These are phyloP conservation scores for Piper betle DNA, from an alignment of 164 flowering plant species.

Conservation along the genomic window DNA sequence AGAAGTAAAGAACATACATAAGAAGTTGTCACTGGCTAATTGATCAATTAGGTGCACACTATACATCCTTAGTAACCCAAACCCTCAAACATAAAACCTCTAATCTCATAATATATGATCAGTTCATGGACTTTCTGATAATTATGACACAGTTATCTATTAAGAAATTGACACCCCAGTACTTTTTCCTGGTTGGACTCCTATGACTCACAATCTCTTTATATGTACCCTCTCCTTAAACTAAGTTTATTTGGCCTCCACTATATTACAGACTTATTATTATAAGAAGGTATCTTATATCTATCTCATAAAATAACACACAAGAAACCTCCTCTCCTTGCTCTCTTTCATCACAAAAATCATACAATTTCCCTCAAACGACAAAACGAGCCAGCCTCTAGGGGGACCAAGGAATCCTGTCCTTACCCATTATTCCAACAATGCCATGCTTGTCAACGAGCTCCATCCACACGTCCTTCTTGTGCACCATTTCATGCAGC, in stretches of 20 bases:
- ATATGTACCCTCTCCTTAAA: neutral
- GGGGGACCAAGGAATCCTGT: slow-evolving; percentile 25
- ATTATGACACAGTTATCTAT: no score
- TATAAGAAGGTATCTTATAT: neutral
- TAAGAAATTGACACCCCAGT: neutral
- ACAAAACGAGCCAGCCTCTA: slow-evolving; percentile 43
- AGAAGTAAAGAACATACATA: no score
- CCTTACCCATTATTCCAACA: slow-evolving; percentile 3
- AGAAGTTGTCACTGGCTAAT: no score
- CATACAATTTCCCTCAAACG: slow-evolving; percentile 19
- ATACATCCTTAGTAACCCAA: no score
- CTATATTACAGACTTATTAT: neutral
- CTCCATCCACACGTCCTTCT: slow-evolving; percentile 22
- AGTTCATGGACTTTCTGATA: no score
- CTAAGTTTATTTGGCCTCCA: neutral
- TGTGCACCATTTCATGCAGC: slow-evolving; percentile 4
- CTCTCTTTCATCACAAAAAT: slow-evolving; percentile 5
- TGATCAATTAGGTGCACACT: no score
- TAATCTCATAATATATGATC: no score
- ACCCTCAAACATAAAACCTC: no score
- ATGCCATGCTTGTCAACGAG: slow-evolving; percentile 16
- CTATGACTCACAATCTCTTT: neutral
- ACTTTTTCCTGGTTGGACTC: neutral
- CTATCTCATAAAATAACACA: neutral
- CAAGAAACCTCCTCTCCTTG: neutral